Percentiles rank a stretch among this genome's conserved stretches.
These are phyloP conservation scores for Aspergillus caelatus DNA, from an alignment of 2,329 filamentous ascomycete genomes.

Conservation along the genomic window DNA sequence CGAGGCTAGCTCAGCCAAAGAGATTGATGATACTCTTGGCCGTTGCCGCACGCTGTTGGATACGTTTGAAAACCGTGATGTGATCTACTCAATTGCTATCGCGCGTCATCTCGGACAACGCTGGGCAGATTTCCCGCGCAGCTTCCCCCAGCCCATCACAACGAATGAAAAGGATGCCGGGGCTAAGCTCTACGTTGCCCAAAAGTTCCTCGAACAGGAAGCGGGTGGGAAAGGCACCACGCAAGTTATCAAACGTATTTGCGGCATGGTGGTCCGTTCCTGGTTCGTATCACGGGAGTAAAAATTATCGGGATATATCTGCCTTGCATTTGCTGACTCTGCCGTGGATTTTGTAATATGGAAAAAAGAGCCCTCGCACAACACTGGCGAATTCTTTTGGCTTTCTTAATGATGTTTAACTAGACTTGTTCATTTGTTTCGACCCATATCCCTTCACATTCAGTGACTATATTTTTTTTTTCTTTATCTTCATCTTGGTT, in stretches of 20 bases:
- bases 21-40: constrained; percentile 67
- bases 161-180: constrained; percentile 69
- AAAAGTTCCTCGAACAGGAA: constrained; percentile 70
- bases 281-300: constrained; percentile 50
- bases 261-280: constrained; percentile 66
- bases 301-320: constrained; percentile 3
- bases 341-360: constrained; percentile 21
- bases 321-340: neutral
- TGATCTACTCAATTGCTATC: constrained; percentile 85
- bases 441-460: constrained; percentile 6
- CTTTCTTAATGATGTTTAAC: constrained; percentile 20
- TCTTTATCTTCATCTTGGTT: constrained; percentile 11
- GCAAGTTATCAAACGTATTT: constrained; percentile 71
- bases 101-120: constrained; percentile 73
- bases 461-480: constrained; percentile 15
- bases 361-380: constrained; percentile 16
- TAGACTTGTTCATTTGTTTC: constrained; percentile 19
- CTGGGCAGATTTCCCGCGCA: constrained; percentile 62
- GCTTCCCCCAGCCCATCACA: constrained; percentile 57
- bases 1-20: constrained; percentile 53
- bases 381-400: constrained; percentile 15
- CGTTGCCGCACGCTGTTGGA: constrained; percentile 72
- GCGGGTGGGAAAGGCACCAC: constrained; percentile 70
- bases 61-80: constrained; percentile 82
- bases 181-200: constrained; percentile 68